Conservation (phyloP, 1,284 basidiomycete species). For the Fomitiporia mediterranea region DNA sequence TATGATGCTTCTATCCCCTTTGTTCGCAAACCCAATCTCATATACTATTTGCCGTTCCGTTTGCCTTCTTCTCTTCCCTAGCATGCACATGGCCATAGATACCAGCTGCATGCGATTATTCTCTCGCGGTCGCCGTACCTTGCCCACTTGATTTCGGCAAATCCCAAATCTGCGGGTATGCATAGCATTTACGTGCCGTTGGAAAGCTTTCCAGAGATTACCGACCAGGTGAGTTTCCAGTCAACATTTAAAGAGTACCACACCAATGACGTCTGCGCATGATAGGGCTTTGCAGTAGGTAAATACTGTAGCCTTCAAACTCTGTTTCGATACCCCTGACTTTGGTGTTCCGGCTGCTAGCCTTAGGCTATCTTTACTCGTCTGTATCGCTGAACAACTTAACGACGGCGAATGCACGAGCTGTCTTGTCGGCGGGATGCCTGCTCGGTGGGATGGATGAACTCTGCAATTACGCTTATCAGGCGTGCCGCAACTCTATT, state of each 20-base stretch:
- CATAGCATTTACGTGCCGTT: conserved; percentile 69
- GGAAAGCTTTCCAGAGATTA: conserved; percentile 74
- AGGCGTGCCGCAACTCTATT: conserved; percentile 69
- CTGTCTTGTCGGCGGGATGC: conserved; percentile 76
- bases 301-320: no score
- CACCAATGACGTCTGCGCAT: conserved; percentile 9
- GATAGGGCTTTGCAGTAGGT: conserved; percentile 71
- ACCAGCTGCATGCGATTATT: conserved; percentile 76
- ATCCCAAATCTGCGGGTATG: conserved; percentile 56
- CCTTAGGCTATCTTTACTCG: conserved; percentile 77
- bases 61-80: conserved; percentile 29
- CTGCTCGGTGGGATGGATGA: conserved; percentile 83
- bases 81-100: conserved; percentile 72
- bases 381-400: conserved; percentile 63
- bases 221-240: conserved; percentile 64
- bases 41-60: no score
- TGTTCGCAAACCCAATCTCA: conserved; percentile 9
- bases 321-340: no score
- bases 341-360: conserved; percentile 39
- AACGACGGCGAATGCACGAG: conserved; percentile 71
- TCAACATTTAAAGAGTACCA: neutral
- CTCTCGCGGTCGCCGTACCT: conserved; percentile 82
- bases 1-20: conserved; percentile 35
- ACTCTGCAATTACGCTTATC: conserved; percentile 73
- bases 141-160: conserved; percentile 77